A percentile compares a stretch with the other conserved stretches of the same genome.
Conservation (phyloP, 805 yeast genomes). For the Saccharomycopsis sp. region DNA sequence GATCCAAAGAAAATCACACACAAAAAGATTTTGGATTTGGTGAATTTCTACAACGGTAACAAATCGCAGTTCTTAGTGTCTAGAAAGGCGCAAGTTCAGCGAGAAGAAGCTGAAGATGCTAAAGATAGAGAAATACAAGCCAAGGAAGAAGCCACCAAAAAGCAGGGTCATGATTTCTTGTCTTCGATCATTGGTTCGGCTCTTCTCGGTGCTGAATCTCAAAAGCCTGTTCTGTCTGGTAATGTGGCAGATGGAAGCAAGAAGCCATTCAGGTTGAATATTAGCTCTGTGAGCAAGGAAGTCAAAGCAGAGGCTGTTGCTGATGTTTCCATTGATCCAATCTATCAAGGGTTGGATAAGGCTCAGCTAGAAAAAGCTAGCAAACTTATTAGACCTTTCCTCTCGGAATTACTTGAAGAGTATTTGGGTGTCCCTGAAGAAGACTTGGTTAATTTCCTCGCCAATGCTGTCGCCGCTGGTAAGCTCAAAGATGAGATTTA, state of each 20-base stretch:
- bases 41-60: slow-evolving; percentile 7
- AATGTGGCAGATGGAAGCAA: not conserved
- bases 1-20: not conserved
- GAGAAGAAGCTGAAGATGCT: slow-evolving; percentile 40
- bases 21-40: not conserved
- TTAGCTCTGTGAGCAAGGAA: slow-evolving; percentile 12
- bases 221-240: not conserved
- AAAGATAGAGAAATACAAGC: slow-evolving; percentile 34
- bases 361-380: slow-evolving; percentile 22
- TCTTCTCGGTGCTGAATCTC: slow-evolving; percentile 7
- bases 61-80: slow-evolving; percentile 30
- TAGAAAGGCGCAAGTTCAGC: slow-evolving; percentile 31
- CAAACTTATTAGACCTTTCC: slow-evolving; percentile 29
- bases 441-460: slow-evolving; percentile 39
- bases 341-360: slow-evolving; percentile 7
- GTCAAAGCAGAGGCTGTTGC: slow-evolving; percentile 7
- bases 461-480: slow-evolving; percentile 31
- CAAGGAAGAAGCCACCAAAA: slow-evolving; percentile 23
- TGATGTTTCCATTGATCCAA: slow-evolving; percentile 2
- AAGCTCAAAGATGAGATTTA: slow-evolving; percentile 30
- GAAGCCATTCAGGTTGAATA: not conserved
- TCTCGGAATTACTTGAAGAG: slow-evolving; percentile 42
- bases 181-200: slow-evolving; percentile 10
- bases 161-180: slow-evolving; percentile 21
- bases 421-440: slow-evolving; percentile 49